A percentile compares a stretch with the other conserved stretches of the same genome.
Conservation (phyloP, 805 yeast species). For the Candida ascalaphidarum region DNA sequence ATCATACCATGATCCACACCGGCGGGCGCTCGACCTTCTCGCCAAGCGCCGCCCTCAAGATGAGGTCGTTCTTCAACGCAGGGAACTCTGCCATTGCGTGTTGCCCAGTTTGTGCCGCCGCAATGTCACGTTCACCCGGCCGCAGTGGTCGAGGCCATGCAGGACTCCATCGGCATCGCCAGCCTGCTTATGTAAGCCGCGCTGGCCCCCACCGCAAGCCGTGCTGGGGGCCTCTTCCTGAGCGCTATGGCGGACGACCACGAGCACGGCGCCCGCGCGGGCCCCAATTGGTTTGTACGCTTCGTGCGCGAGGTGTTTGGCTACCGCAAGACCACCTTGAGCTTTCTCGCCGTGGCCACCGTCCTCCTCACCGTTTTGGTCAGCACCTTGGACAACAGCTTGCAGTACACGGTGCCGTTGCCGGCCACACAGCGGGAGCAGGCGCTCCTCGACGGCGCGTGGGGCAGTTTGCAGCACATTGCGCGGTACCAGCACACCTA, state of each 20-base stretch:
- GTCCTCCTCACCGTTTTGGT: constrained; percentile 32
- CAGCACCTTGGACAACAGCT: constrained; percentile 29
- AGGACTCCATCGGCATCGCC: too few relatives aligned
- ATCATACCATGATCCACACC: constrained; percentile 81
- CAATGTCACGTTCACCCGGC: too few relatives aligned
- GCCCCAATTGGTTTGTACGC: constrained; percentile 14
- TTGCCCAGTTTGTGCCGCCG: too few relatives aligned
- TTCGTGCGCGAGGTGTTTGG: constrained; percentile 45
- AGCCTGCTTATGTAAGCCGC: too few relatives aligned
- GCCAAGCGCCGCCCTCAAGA: constrained; percentile 85
- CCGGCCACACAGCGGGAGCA: constrained; percentile 35
- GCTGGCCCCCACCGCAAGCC: too few relatives aligned
- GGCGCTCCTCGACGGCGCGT: constrained; percentile 34
- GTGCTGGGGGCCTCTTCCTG: too few relatives aligned
- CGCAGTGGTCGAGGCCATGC: too few relatives aligned
- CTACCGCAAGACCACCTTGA: constrained; percentile 66
- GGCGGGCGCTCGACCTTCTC: constrained; percentile 95
- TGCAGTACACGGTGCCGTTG: constrained; percentile 27
- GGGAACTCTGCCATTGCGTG: constrained; percentile 46
- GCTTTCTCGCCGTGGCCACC: constrained; percentile 45
- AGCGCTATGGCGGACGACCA: too few relatives aligned
- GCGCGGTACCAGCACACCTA: constrained; percentile 70
- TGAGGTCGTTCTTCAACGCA: constrained; percentile 78
- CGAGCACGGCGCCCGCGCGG: neutral
- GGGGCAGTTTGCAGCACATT: constrained; percentile 68